Conservation (phyloP, 164 flowering plant genomes). For the Vitis vinifera region ASM3070453v1 NC_081820.1:782001-782500, state of each 20-base stretch:
- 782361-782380: too few relatives aligned
- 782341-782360: too few relatives aligned
- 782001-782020: constrained; percentile 10
- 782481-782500: too few relatives aligned
- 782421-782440: constrained; percentile 5
- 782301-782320: too few relatives aligned
- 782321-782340: too few relatives aligned
- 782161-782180: constrained; percentile 13
- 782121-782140: constrained; percentile 16
- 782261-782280: too few relatives aligned
- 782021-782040: constrained; percentile 9
- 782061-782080: constrained; percentile 13
- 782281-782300: too few relatives aligned
- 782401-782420: constrained; percentile 4
- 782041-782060: constrained; percentile 6
- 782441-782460: constrained; percentile 9
- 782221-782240: constrained; percentile 13
- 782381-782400: constrained; percentile 2
- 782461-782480: constrained; percentile 1
- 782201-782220: constrained; percentile 4
- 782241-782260: constrained; percentile 11
- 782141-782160: constrained; percentile 16
- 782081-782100: constrained; percentile 15
- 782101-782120: constrained; percentile 10
- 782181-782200: constrained; percentile 12